These are phyloP conservation scores for Debaryomyces udenii DNA, from an alignment of 1,139 yeast species.

Conservation along the genomic window DNA sequence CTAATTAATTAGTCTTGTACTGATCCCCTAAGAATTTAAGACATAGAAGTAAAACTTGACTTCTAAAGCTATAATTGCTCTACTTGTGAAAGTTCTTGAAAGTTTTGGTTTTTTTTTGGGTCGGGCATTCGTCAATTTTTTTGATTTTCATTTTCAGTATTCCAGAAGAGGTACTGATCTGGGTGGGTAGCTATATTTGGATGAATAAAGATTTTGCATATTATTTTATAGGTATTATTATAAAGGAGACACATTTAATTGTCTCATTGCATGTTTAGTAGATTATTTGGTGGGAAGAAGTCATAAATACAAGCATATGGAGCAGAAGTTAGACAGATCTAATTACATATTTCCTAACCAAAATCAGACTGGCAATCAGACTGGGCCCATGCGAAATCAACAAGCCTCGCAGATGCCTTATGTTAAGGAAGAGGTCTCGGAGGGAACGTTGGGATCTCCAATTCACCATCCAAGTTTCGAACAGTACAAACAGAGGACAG, in stretches of 20 bases:
- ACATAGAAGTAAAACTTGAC: background rate
- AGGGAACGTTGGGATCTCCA: constrained; percentile 15
- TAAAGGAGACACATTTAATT: background rate
- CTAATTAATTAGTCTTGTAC: constrained; percentile 1
- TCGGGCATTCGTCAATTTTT: background rate
- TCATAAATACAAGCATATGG: constrained; percentile 9
- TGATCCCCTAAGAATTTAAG: constrained; percentile 6
- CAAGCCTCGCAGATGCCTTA: constrained; percentile 9
- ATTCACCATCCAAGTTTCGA: constrained; percentile 14
- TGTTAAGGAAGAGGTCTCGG: constrained; percentile 11
- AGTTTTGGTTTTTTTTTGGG: constrained; percentile 1
- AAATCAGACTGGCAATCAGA: constrained; percentile 2
- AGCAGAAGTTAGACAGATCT: constrained; percentile 11
- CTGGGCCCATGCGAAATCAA: constrained; percentile 1
- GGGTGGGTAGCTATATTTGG: background rate
- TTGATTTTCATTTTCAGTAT: constrained; percentile 4
- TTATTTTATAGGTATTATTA: constrained; percentile 3
- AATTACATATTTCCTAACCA: constrained; percentile 11
- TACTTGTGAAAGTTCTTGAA: constrained; percentile 1
- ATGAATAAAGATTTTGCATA: constrained; percentile 4
- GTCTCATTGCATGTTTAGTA: constrained; percentile 7
- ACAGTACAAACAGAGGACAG: constrained; percentile 10
- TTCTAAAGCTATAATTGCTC: background rate
- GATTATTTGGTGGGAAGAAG: background rate
- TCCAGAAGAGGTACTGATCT: constrained; percentile 2